Percentiles rank a stretch among this genome's conserved stretches.
Evolutionary conservation across 2,329 filamentous ascomycete genomes (phyloP).

Genomic region (Talaromyces sp.): DNA sequence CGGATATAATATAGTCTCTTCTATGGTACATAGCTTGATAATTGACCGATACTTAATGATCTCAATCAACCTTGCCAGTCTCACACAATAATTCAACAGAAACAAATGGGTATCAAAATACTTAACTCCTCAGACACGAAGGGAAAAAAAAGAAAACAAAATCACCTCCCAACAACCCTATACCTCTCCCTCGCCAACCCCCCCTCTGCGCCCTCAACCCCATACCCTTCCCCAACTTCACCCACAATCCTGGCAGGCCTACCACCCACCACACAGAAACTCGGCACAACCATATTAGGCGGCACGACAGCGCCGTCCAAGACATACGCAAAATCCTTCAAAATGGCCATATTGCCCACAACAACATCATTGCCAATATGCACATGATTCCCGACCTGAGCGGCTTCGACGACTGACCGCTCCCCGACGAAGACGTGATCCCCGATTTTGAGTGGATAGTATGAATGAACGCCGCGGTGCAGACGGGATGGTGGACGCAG

Average conservation of each 20-base stretch:
- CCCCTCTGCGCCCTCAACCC: slow-evolving; percentile 41
- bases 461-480: slow-evolving; percentile 59
- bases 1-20: not conserved
- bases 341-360: slow-evolving; percentile 79
- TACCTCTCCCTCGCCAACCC: slow-evolving; percentile 39
- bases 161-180: slow-evolving; percentile 32
- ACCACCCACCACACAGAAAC: slow-evolving; percentile 86
- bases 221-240: slow-evolving; percentile 57
- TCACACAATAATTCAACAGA: no score
- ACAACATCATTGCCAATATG: slow-evolving; percentile 73
- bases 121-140: not conserved
- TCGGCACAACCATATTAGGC: slow-evolving; percentile 83
- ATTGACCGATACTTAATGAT: no score
- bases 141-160: not conserved
- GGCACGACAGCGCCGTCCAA: slow-evolving; percentile 80
- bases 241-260: slow-evolving; percentile 73
- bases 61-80: no score
- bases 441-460: slow-evolving; percentile 73
- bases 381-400: slow-evolving; percentile 77
- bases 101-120: slow-evolving; percentile 14
- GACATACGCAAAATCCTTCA: slow-evolving; percentile 89
- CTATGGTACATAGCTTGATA: not conserved
- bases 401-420: slow-evolving; percentile 71
- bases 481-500: slow-evolving; percentile 78
- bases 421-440: slow-evolving; percentile 90